Base-by-base conservation (phyloP, 352 stramenopile genomes). In the Discostella stelligera region DNA sequence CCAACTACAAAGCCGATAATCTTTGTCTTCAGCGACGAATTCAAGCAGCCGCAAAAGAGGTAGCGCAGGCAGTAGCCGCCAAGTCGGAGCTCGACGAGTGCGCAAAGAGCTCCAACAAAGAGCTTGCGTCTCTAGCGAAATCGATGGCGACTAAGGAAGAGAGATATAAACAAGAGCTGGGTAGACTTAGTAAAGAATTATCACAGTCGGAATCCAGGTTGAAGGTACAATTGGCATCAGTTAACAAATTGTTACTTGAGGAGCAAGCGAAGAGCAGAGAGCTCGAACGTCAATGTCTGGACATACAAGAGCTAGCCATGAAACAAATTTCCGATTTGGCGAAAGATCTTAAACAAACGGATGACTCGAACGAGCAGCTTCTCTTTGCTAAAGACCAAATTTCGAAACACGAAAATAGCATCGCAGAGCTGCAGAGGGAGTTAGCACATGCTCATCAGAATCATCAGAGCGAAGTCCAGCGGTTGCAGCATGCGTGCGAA, bases 401-500 rank as follows among this genome's bases (percentile, higher is more conserved):
- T 41, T 8, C 39, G 11, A 63, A 74, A 53, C 59, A 76, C 23
- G 66, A 81, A 68, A 72, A 76, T 62, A 59, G 50, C 8, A 32
- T 68, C n/a, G 23, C 27, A 13, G 25, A 63, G 63, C 63, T 81
- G 8, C 59, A 80, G 62, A 39, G 54, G 10, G 73, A 72, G 21
- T 67, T 58, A 62, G 61, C 49, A 5, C 73, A 71, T 30, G 16
- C 23, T 32, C 3, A 30, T 10, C 30, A 13, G 3, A 53, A 66
- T 54, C 59, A 75, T 44, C 48, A 67, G 16, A 54, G 53, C 7
- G 58, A 80, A 37, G 62, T 59, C 20, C 50, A 75, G 16, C 53
- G 73, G 63, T 53, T 80, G 7, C 49, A 80, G 39, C 73, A 80
- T 80, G 50, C 73, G 9, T 71, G 63, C 52, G 73, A 80, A 66